Evolutionary conservation across 345 rosid species (phyloP).

Genomic region (Conringia planisiliqua): DNA sequence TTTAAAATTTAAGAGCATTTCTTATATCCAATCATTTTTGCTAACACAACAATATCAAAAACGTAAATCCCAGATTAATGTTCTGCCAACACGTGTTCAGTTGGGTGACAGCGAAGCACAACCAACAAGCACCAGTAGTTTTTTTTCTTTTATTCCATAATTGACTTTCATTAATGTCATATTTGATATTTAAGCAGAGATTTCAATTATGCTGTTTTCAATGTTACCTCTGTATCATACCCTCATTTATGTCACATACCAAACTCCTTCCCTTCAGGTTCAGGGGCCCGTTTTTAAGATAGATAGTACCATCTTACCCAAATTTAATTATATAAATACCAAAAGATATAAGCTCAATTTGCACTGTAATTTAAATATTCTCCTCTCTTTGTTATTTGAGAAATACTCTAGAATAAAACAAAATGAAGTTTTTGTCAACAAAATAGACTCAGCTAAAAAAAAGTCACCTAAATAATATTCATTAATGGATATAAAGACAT

Average conservation of each 20-base stretch:
- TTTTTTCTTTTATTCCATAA: neutral
- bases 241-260: constrained; percentile 31
- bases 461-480: too few relatives aligned
- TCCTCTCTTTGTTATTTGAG: neutral
- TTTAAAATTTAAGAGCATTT: too few relatives aligned
- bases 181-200: neutral
- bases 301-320: neutral
- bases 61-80: too few relatives aligned
- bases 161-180: constrained; percentile 26
- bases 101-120: constrained; percentile 30
- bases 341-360: constrained; percentile 11
- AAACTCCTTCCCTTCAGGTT: constrained; percentile 21
- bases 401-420: too few relatives aligned
- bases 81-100: too few relatives aligned
- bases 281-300: constrained; percentile 20
- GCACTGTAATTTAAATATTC: constrained; percentile 5
- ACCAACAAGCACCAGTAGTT: constrained; percentile 7
- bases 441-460: too few relatives aligned
- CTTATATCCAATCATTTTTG: too few relatives aligned
- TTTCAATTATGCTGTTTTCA: neutral
- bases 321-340: neutral
- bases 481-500: too few relatives aligned
- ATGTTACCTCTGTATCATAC: neutral
- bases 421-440: too few relatives aligned
- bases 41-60: too few relatives aligned